Evolutionary conservation across 176 grass and related monocot genomes (phyloP), one percentile per base, ranked within the genome.

Genomic region (Echinochloa phyllopogon): DNA sequence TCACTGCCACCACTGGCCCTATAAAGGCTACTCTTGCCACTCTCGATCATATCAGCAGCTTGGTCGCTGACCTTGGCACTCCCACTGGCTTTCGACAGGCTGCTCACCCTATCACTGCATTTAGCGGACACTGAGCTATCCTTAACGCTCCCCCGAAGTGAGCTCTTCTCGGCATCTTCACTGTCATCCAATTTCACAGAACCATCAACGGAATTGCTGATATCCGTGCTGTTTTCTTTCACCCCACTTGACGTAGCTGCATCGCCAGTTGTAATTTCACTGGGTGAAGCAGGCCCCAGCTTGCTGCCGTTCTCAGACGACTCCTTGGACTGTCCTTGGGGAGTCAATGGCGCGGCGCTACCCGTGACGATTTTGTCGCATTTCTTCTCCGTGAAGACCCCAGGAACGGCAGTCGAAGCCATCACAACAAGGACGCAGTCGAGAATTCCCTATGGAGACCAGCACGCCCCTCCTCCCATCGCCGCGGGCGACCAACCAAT

Each of bases 11-110:
- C 87, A 23, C 90, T 91, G 58, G 77, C 48, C 43, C 86, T 73
- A 43, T 87, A 88, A 14, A 91, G 36, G 23, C 90, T 88, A 67
- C 86, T 88, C 86, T 92, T 88, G 49, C 86, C 83, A 15, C 90
- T 88, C 40, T 86, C 78, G 0, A 86, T 74, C 40, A 86, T 40
- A 40, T 89, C 83, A 2, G 77, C 76, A 80, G 76, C 69, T 14
- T 84, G 78, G 74, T 72, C 86, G 10, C 86, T 92, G 55, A 88
- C 69, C 78, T 88, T 92, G 4, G 58, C 75, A 40, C 86, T 88
- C 5, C 78, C 74, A 24, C 78, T 92, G 14, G 78, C 80, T 74
- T 88, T 92, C 1, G 78, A 79, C 65, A 86, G 33, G 80, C 83
- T 79, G 73, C 86, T 85, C 6, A 72, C 57, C 12, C 66, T 75